Evolutionary conservation across 352 stramenopile genomes (phyloP), one percentile per base, ranked within the genome.

Genomic region (Globisporangium nodosum): DNA sequence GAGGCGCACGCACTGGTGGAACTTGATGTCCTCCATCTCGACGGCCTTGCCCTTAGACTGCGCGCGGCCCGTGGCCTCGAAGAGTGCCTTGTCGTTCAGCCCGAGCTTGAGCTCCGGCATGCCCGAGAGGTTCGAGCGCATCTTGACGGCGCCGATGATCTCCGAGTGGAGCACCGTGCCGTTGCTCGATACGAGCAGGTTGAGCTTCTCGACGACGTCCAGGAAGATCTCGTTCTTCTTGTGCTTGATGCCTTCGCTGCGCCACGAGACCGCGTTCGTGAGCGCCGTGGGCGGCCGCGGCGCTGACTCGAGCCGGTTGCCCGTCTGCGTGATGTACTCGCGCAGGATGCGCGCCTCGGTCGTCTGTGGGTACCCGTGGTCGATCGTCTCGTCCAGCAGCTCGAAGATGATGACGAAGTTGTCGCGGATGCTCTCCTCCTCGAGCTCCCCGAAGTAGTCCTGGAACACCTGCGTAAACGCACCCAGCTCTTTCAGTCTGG

Each of bases 331-430:
- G 60, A 99, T 99, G 74, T 98, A 99, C 69, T 96, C 87, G 46
- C 86, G 72, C 11, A 97, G 61, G 52, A 96, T 96, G n/a, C 85
- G 79, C 30, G 82, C 80, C 56, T 96, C 88, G 4, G 81, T 95
- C 11, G 85, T 93, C 76, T 99, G 98, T 16, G 98, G 98, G 71
- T 99, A 98, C 7, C 98, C 98, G 69, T 99, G 97, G 74, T 99
- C 98, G 93, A 99, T 99, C 9, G 95, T 99, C 78, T 99, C 97
- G 71, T 99, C 97, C 46, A 99, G 80, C 9, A 99, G 81, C 81
- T 99, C 98, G 68, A 99, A 99, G 71, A 99, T 99, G 71, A 99
- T 98, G 43, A 99, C 96, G 75, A 99, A 99, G 68, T 99, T 99
- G 77, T 99, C 97, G 33, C 97, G 91, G 63, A 99, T 99, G 54